Conservation (phyloP, 2,329 filamentous ascomycete genomes). For the Pseudogymnoascus destructans region DNA sequence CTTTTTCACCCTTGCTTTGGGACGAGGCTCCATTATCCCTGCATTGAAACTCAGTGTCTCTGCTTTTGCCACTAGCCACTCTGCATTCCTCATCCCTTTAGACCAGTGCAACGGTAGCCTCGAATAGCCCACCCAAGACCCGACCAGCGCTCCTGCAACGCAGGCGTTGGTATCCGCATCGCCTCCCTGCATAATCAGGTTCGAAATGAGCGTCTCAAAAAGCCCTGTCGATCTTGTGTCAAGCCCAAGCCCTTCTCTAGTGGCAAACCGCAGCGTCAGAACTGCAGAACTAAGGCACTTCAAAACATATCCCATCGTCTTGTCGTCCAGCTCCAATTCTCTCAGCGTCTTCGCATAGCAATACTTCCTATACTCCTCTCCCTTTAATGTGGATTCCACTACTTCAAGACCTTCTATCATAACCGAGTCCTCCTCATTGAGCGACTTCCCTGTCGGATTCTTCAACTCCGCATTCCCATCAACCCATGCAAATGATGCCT, state of each 20-base stretch:
- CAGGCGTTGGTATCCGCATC: slow-evolving; percentile 43
- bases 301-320: slow-evolving; percentile 40
- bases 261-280: slow-evolving; percentile 32
- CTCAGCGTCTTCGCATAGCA: slow-evolving; percentile 28
- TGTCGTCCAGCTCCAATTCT: slow-evolving; percentile 34
- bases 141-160: slow-evolving; percentile 37
- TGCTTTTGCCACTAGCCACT: slow-evolving; percentile 34
- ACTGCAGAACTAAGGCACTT: slow-evolving; percentile 39
- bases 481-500: slow-evolving; percentile 29
- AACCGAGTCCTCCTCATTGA: not conserved
- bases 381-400: slow-evolving; percentile 25
- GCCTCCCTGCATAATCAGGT: slow-evolving; percentile 38
- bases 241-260: slow-evolving; percentile 22
- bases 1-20: slow-evolving; percentile 17
- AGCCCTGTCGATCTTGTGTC: slow-evolving; percentile 18
- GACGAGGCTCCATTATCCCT: slow-evolving; percentile 26
- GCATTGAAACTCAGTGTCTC: slow-evolving; percentile 30
- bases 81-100: slow-evolving; percentile 32
- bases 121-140: slow-evolving; percentile 35
- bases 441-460: not conserved
- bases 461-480: slow-evolving; percentile 23
- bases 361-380: slow-evolving; percentile 32
- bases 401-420: slow-evolving; percentile 12
- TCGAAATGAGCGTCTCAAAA: slow-evolving; percentile 36
- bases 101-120: slow-evolving; percentile 36